phyloP scores from a whole-genome alignment of 164 flowering plant genomes.

The Santalum album region DNA sequence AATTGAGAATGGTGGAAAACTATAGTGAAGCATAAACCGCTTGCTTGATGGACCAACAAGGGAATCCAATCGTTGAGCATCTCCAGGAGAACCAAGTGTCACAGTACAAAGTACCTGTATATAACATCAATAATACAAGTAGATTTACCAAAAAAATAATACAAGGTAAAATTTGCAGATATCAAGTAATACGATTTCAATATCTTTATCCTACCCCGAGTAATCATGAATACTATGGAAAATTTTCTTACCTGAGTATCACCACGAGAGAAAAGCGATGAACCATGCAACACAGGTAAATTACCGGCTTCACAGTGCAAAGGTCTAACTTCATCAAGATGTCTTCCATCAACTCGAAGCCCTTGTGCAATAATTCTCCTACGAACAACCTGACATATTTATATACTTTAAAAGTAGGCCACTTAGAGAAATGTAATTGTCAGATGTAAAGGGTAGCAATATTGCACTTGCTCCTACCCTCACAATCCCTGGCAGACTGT shows the following conservation, averaged over 20 bases:
- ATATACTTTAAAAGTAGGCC: neutral
- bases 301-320: conserved; percentile 68
- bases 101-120: conserved; percentile 86
- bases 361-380: conserved; percentile 68
- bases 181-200: no score
- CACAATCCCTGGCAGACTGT: no score
- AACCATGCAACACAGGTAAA: conserved; percentile 79
- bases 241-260: conserved; percentile 69
- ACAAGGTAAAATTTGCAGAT: no score
- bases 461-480: no score
- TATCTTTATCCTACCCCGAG: neutral
- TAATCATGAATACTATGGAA: neutral
- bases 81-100: conserved; percentile 90
- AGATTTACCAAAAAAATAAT: neutral
- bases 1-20: conserved; percentile 89
- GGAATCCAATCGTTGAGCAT: conserved; percentile 87
- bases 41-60: conserved; percentile 82
- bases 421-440: neutral
- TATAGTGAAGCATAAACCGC: conserved; percentile 98
- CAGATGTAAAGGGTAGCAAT: no score
- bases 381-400: conserved; percentile 62
- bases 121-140: conserved; percentile 1
- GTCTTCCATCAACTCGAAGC: conserved; percentile 83
- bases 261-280: conserved; percentile 86
- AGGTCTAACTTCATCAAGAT: conserved; percentile 87